Evolutionary conservation across 495 filamentous ascomycete species (phyloP), one percentile per base, ranked within the genome.

Genomic region (Beverwykella pulmonaria): DNA sequence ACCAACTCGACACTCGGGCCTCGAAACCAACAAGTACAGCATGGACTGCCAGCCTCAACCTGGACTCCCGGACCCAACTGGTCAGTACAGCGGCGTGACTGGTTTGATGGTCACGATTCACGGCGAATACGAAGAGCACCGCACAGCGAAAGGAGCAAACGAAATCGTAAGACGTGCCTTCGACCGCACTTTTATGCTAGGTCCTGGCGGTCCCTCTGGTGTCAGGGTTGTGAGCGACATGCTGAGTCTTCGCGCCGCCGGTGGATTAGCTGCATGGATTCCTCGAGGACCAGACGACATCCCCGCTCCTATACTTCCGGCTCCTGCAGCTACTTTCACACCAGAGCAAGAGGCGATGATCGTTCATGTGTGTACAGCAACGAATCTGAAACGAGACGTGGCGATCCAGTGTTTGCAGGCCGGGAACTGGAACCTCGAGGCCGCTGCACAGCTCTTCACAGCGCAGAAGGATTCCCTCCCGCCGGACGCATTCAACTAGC

Each of bases 141-240:
- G 65, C 75, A n/a, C 71, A 79, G 7, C 76, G 70, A 5, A 77
- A 83, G 34, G 83, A 85, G 60, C 79, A 72, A 20, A 82, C 84
- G 27, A 82, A 15, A 49, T 63, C 30, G 61, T 83, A 59, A 79
- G 75, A 3, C 88, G 93, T 65, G 91, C 88, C 68, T 98, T 97
- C 77, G 90, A 93, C 65, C 86, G 93, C 23, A 91, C 86, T 0
- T 92, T 98, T 69, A 80, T 93, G 47, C 80, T 98, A 20, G 91
- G 92, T 0, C 92, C 92, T 4, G 91, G 90, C 34, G 81, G 80
- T 25, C 82, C 81, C 7, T 68, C 80, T 20, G 81, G 83, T 4
- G 85, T 97, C 44, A 83, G 92, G 44, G 90, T 97, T 20, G 81
- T 92, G 56, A 92, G 82, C 73, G 93, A 98, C 75, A 85, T 91